Evolutionary conservation across 192 early-diverging fungal species (phyloP).

Genomic region (Cetraspora pellucida): DNA sequence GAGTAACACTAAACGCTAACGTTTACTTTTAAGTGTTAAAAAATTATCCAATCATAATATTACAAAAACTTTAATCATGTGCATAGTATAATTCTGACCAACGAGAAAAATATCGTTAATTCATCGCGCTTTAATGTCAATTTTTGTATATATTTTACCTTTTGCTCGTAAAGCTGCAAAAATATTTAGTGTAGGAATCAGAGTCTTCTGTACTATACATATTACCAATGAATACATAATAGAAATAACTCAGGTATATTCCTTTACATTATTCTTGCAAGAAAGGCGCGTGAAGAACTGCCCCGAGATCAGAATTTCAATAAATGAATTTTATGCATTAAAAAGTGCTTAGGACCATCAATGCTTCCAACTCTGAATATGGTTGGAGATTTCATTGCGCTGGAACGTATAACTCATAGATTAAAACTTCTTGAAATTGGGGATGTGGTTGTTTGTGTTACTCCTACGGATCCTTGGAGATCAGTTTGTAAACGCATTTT

Average conservation of each 20-base stretch:
- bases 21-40: no score
- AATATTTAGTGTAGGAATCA: conserved; percentile 41
- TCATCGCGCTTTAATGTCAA: no score
- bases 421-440: conserved; percentile 65
- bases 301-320: neutral
- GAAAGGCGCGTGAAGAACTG: conserved; percentile 16
- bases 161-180: no score
- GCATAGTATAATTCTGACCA: no score
- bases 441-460: conserved; percentile 77
- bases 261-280: neutral
- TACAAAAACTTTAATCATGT: no score
- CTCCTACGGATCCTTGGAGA: conserved; percentile 68
- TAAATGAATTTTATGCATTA: neutral
- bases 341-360: conserved; percentile 78
- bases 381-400: conserved; percentile 72
- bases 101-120: no score
- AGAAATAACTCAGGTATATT: conserved; percentile 75
- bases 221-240: conserved; percentile 72
- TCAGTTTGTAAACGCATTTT: conserved; percentile 81
- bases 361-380: conserved; percentile 93
- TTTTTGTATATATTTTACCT: no score
- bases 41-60: no score
- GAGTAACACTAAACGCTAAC: no score
- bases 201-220: conserved; percentile 70
- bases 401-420: conserved; percentile 67